A percentile compares a stretch with the other conserved stretches of the same genome.
Conservation (phyloP, 305 asterid genomes). For the Plantago rigida region DNA sequence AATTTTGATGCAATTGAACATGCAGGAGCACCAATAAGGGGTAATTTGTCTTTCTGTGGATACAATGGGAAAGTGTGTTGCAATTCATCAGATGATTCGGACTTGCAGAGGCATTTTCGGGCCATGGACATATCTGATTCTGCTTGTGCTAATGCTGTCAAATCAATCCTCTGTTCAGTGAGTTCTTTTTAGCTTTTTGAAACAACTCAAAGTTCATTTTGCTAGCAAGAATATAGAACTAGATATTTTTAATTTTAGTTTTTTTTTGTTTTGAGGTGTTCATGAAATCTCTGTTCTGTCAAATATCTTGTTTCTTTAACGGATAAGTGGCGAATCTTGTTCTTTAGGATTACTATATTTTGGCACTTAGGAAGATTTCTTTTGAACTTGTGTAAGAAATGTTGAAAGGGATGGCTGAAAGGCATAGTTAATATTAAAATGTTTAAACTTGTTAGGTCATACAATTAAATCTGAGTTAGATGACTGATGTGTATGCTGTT, state of each 20-base stretch:
- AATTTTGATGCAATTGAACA: conserved; percentile 7
- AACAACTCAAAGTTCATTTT: neutral
- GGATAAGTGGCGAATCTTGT: too few relatives aligned
- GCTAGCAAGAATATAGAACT: neutral
- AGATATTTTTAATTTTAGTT: too few relatives aligned
- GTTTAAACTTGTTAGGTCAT: neutral
- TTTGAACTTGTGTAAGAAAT: neutral
- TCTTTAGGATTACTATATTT: too few relatives aligned
- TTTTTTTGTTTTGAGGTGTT: too few relatives aligned
- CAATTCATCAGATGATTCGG: conserved; percentile 48
- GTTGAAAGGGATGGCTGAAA: conserved; percentile 1
- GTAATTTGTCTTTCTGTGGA: conserved; percentile 52
- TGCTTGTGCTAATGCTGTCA: conserved; percentile 61
- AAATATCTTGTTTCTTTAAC: too few relatives aligned
- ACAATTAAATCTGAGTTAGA: neutral
- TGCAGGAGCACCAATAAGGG: conserved; percentile 63
- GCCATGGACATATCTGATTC: conserved; percentile 67
- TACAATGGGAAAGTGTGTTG: conserved; percentile 74
- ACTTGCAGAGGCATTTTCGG: conserved; percentile 45
- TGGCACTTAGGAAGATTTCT: neutral
- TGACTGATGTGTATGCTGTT: neutral
- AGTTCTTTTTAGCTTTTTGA: conserved; percentile 26
- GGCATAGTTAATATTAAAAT: neutral
- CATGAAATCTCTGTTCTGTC: too few relatives aligned
- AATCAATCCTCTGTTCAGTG: conserved; percentile 77